A percentile compares a stretch with the other conserved stretches of the same genome.
These are phyloP conservation scores for Cladorrhinum sp. DNA, from an alignment of 2,329 filamentous ascomycete species.

Conservation along the genomic window DNA sequence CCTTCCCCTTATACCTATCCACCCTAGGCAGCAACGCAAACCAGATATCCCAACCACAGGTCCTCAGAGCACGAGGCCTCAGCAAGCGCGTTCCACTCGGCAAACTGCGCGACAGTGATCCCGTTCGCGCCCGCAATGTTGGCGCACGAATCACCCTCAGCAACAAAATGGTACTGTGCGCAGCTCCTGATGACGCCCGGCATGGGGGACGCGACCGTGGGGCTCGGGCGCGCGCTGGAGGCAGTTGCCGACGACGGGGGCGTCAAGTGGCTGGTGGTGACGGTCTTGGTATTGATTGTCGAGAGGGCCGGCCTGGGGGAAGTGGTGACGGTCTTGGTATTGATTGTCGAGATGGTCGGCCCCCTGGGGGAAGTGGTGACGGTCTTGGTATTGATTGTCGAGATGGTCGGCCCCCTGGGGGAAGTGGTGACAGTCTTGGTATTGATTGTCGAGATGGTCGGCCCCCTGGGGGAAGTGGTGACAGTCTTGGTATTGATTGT, in stretches of 20 bases:
- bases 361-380: background rate
- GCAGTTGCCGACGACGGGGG: too few species aligned
- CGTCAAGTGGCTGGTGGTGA: background rate
- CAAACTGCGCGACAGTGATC: constrained; percentile 15
- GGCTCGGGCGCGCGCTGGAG: too few species aligned
- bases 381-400: too few species aligned
- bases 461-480: too few species aligned
- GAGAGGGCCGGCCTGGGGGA: background rate
- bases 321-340: too few species aligned
- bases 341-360: background rate
- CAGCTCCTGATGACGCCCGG: constrained; percentile 16
- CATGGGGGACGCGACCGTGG: background rate
- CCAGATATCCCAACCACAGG: background rate
- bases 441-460: too few species aligned
- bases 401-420: too few species aligned
- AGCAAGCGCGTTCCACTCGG: constrained; percentile 4
- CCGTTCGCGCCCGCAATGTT: constrained; percentile 10
- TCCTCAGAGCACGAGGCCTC: background rate
- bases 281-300: too few species aligned
- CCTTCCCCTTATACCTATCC: too few species aligned
- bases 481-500: background rate
- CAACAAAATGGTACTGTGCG: constrained; percentile 16
- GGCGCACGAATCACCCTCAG: constrained; percentile 15
- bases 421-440: too few species aligned
- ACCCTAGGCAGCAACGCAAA: background rate